These are phyloP conservation scores for Arthrobotrys pseudoclavata DNA, from an alignment of 2,329 filamentous ascomycete genomes.

Conservation along the genomic window DNA sequence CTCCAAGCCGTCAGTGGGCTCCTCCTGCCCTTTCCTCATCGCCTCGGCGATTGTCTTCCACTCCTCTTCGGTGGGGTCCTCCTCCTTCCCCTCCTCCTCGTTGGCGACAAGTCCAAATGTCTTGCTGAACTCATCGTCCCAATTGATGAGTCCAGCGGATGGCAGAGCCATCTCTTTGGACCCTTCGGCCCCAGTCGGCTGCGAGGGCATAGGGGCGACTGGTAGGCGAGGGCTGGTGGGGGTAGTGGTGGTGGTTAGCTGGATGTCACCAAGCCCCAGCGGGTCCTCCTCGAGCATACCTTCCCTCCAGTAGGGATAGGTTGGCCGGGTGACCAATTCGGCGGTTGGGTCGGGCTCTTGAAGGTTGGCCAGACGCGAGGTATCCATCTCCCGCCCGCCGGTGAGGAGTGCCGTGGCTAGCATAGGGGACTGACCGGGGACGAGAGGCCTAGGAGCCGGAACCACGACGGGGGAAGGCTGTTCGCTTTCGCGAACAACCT, in stretches of 20 bases:
- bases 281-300: slow-evolving; percentile 20
- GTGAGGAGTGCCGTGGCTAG: not conserved
- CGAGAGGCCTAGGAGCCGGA: not conserved
- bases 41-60: not conserved
- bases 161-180: not conserved
- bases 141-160: slow-evolving; percentile 19
- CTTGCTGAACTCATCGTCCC: slow-evolving; percentile 32
- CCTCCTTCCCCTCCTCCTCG: not conserved
- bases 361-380: not conserved
- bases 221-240: not conserved
- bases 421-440: not conserved
- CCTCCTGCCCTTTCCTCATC: not conserved
- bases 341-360: not conserved
- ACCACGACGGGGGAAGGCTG: not conserved
- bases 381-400: slow-evolving; percentile 13
- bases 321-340: not conserved
- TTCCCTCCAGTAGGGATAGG: slow-evolving; percentile 13
- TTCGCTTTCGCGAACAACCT: not conserved
- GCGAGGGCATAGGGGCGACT: not conserved
- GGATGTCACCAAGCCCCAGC: slow-evolving; percentile 13
- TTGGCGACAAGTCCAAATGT: not conserved
- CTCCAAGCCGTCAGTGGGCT: not conserved
- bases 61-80: not conserved
- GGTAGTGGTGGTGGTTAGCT: not conserved
- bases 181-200: not conserved